A percentile compares a stretch with the other conserved stretches of the same genome.
Evolutionary conservation across 352 stramenopile species (phyloP).

Genomic region (Elongisporangium anandrum): DNA sequence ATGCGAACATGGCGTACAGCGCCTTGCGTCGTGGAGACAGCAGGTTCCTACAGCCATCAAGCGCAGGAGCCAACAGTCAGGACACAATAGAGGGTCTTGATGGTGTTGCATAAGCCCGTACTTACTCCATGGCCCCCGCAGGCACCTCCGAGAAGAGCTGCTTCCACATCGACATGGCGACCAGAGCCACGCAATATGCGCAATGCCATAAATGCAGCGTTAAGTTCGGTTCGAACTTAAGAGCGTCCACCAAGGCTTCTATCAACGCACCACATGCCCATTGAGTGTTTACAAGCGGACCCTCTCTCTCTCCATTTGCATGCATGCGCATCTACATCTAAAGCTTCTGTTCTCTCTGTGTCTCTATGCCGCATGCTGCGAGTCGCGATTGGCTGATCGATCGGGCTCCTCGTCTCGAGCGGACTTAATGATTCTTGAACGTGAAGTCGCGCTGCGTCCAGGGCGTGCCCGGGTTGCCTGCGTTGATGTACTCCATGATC

Average conservation of each 20-base stretch:
- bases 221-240: neutral
- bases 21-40: conserved; percentile 59
- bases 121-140: conserved; percentile 62
- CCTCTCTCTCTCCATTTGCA: neutral
- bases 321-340: neutral
- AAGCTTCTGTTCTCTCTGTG: neutral
- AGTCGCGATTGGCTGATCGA: no score
- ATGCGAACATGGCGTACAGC: conserved; percentile 64
- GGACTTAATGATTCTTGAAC: conserved; percentile 77
- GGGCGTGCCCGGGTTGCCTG: conserved; percentile 30
- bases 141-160: conserved; percentile 72
- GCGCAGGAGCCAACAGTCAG: neutral
- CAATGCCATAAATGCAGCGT: neutral
- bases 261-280: neutral
- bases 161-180: conserved; percentile 41
- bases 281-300: neutral
- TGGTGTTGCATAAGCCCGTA: neutral
- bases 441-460: conserved; percentile 65
- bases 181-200: neutral
- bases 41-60: conserved; percentile 32
- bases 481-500: conserved; percentile 69
- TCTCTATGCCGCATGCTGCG: neutral
- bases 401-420: neutral
- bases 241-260: neutral
- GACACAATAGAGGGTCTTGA: neutral